phyloP scores from a whole-genome alignment of 2,329 filamentous ascomycete species.

The Claviceps cyperi region DNA sequence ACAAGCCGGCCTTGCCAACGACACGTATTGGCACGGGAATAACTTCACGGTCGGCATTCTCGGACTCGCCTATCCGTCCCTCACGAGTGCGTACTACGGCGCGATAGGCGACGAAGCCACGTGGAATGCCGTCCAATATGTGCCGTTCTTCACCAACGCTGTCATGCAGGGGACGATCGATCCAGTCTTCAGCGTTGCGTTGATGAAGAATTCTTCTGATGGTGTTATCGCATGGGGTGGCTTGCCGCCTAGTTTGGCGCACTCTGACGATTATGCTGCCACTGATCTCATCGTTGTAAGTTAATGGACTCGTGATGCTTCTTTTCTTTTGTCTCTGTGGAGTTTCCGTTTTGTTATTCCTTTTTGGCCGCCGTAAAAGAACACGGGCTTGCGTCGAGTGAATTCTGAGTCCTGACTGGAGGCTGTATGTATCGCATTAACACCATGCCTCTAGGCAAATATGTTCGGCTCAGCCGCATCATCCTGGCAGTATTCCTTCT shows the following conservation, averaged over 20 bases:
- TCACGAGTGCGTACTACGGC: conserved; percentile 34
- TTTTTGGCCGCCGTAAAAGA: background rate
- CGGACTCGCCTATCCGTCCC: conserved; percentile 34
- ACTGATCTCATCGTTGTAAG: conserved; percentile 33
- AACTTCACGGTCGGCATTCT: conserved; percentile 37
- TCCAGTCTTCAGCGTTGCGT: conserved; percentile 33
- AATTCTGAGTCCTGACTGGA: no score
- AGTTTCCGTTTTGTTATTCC: background rate
- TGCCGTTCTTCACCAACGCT: conserved; percentile 34
- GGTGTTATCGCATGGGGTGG: conserved; percentile 34
- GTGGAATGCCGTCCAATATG: conserved; percentile 27
- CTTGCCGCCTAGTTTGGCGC: conserved; percentile 23
- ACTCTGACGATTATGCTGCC: conserved; percentile 15
- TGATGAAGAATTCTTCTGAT: conserved; percentile 30
- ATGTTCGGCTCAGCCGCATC: conserved; percentile 24
- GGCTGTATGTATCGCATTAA: no score
- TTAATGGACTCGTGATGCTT: background rate
- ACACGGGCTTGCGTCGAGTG: background rate
- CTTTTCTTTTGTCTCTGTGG: no score
- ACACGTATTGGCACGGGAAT: conserved; percentile 36
- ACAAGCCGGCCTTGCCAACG: conserved; percentile 33
- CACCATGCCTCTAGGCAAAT: conserved; percentile 23
- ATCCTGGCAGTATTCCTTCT: conserved; percentile 34
- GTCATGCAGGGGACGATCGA: conserved; percentile 29
- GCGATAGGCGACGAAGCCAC: conserved; percentile 22